A percentile compares a stretch with the other conserved stretches of the same genome.
Conservation (phyloP, 2,329 filamentous ascomycete species). For the Aureobasidium sp. region DNA sequence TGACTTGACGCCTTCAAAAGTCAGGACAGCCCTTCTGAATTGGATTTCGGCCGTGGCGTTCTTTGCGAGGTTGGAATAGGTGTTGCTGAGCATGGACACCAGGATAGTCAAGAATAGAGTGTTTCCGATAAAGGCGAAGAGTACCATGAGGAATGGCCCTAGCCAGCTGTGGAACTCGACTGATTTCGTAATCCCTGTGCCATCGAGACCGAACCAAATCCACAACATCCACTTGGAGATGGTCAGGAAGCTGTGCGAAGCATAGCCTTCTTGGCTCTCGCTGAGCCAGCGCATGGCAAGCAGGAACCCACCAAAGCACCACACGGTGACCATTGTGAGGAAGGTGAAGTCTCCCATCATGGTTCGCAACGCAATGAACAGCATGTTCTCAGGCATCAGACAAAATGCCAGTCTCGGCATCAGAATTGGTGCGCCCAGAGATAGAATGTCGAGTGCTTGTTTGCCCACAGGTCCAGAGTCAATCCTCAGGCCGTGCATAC, state of each 20-base stretch:
- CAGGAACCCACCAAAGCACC: slow-evolving; percentile 79
- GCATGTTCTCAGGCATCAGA: slow-evolving; percentile 72
- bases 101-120: slow-evolving; percentile 84
- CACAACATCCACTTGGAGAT: slow-evolving; percentile 89
- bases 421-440: slow-evolving; percentile 69
- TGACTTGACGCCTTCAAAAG: slow-evolving; percentile 77
- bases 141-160: slow-evolving; percentile 71
- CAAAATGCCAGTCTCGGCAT: slow-evolving; percentile 77
- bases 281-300: slow-evolving; percentile 74
- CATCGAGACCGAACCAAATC: slow-evolving; percentile 87
- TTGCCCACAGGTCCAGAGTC: slow-evolving; percentile 45
- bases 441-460: slow-evolving; percentile 71
- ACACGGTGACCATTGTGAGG: slow-evolving; percentile 65
- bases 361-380: slow-evolving; percentile 71
- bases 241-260: slow-evolving; percentile 46
- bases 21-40: slow-evolving; percentile 72
- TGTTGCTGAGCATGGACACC: slow-evolving; percentile 80
- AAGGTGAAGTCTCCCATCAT: slow-evolving; percentile 86
- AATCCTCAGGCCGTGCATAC: slow-evolving; percentile 56
- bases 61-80: slow-evolving; percentile 68
- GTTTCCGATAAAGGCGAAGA: slow-evolving; percentile 80
- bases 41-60: slow-evolving; percentile 79
- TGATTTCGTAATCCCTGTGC: slow-evolving; percentile 49
- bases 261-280: slow-evolving; percentile 44
- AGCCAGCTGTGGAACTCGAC: slow-evolving; percentile 72